Conservation (phyloP, 371 early-diverging fungal species). For the Mortierella sp. region DNA sequence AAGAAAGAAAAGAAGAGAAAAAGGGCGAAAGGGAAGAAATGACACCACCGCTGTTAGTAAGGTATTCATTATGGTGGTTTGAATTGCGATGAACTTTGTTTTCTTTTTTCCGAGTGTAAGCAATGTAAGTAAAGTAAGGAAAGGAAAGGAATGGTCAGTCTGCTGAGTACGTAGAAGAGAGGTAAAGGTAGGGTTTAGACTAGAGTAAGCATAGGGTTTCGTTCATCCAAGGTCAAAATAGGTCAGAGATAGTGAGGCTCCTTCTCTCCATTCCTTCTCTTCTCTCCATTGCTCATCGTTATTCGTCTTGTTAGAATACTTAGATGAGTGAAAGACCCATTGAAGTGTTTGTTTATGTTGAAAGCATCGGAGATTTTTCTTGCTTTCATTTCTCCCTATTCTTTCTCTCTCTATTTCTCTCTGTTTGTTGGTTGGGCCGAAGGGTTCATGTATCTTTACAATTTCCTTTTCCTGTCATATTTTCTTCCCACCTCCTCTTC, state of each 20-base stretch:
- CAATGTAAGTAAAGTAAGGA: too few relatives aligned
- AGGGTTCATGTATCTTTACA: neutral
- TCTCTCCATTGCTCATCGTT: neutral
- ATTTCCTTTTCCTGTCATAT: neutral
- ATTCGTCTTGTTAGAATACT: too few relatives aligned
- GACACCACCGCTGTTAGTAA: conserved; percentile 1
- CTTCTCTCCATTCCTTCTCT: neutral
- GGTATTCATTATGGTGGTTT: neutral
- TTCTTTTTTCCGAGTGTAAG: conserved; percentile 1
- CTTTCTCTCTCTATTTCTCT: neutral
- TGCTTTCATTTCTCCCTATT: neutral
- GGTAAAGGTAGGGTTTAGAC: too few relatives aligned
- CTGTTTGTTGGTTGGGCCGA: neutral
- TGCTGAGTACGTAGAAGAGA: neutral
- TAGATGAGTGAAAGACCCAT: too few relatives aligned
- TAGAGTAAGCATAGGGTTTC: too few relatives aligned
- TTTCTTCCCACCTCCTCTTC: conserved; percentile 11
- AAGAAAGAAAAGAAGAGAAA: neutral
- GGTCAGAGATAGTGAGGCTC: too few relatives aligned
- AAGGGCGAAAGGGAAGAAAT: neutral
- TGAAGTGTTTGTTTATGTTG: neutral
- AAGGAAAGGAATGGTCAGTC: neutral
- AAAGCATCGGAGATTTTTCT: neutral
- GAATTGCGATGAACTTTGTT: conserved; percentile 10
- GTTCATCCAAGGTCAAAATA: too few relatives aligned